Evolutionary conservation across 768 basidiomycete genomes (phyloP).

Genomic region (Boletus barrowsii): DNA sequence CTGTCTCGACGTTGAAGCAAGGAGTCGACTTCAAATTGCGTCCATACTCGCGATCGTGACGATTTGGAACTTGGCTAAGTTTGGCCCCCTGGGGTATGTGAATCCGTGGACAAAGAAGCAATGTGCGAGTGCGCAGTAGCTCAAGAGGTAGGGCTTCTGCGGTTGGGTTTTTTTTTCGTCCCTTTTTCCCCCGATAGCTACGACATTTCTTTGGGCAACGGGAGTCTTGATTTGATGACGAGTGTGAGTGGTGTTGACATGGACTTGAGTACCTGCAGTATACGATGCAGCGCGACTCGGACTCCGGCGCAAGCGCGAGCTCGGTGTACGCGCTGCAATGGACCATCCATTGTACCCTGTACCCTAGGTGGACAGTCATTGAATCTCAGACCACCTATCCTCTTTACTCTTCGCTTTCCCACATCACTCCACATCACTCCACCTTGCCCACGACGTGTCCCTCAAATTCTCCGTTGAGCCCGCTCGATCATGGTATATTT

Average conservation of each 20-base stretch:
- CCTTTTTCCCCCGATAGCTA: slow-evolving; percentile 31
- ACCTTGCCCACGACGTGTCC: too few species aligned
- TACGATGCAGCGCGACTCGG: slow-evolving; percentile 42
- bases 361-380: too few species aligned
- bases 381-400: too few species aligned
- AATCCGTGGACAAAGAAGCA: slow-evolving; percentile 79
- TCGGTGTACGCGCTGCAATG: too few species aligned
- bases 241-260: not conserved
- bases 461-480: too few species aligned
- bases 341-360: too few species aligned
- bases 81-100: slow-evolving; percentile 84
- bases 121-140: slow-evolving; percentile 76
- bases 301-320: slow-evolving; percentile 36
- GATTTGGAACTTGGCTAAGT: slow-evolving; percentile 73
- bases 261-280: slow-evolving; percentile 39
- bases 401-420: too few species aligned
- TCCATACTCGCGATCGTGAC: slow-evolving; percentile 69
- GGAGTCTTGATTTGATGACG: slow-evolving; percentile 33
- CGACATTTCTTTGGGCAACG: slow-evolving; percentile 61
- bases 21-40: slow-evolving; percentile 76
- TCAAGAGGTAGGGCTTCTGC: slow-evolving; percentile 94
- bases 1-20: slow-evolving; percentile 64
- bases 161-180: slow-evolving; percentile 51
- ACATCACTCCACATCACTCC: too few species aligned
- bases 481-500: too few species aligned